Conservation (phyloP, 306 rosid species). For the Ammopiptanthus mongolicus region DNA sequence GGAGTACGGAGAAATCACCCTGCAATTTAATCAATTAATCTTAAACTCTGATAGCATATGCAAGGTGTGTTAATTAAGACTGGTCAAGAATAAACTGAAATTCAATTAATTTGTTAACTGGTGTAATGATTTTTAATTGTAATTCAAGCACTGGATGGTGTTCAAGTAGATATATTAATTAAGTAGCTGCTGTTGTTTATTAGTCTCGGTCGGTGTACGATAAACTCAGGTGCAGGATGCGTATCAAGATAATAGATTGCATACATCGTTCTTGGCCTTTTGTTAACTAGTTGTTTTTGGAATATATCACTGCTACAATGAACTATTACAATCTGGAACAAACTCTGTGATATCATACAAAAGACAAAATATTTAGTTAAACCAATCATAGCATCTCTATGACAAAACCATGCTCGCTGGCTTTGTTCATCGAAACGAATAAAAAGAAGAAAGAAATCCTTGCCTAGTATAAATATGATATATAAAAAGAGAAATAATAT, state of each 20-base stretch:
- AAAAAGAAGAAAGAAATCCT: not conserved
- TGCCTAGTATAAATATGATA: not conserved
- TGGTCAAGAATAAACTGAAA: not conserved
- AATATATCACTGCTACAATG: slow-evolving; percentile 29
- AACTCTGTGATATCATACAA: not conserved
- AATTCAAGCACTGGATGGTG: not conserved
- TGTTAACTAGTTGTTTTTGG: slow-evolving; percentile 30
- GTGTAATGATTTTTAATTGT: not conserved
- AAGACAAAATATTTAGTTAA: slow-evolving; percentile 25
- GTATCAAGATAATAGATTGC: slow-evolving; percentile 44
- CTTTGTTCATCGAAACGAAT: not conserved
- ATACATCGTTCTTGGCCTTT: slow-evolving; percentile 52
- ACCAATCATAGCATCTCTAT: slow-evolving; percentile 27
- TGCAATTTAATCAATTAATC: slow-evolving; percentile 2
- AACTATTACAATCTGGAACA: slow-evolving; percentile 23
- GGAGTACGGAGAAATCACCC: too few relatives aligned
- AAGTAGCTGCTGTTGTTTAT: not conserved
- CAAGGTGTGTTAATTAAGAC: not conserved
- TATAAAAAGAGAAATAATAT: not conserved
- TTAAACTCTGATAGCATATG: slow-evolving; percentile 1
- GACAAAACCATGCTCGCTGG: slow-evolving; percentile 24
- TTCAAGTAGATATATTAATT: not conserved
- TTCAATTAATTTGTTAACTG: not conserved
- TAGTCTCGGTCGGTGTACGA: slow-evolving; percentile 4
- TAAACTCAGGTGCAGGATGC: slow-evolving; percentile 40